Base-by-base conservation (phyloP, 2,329 filamentous ascomycete species). In the Phoma sp. region DNA sequence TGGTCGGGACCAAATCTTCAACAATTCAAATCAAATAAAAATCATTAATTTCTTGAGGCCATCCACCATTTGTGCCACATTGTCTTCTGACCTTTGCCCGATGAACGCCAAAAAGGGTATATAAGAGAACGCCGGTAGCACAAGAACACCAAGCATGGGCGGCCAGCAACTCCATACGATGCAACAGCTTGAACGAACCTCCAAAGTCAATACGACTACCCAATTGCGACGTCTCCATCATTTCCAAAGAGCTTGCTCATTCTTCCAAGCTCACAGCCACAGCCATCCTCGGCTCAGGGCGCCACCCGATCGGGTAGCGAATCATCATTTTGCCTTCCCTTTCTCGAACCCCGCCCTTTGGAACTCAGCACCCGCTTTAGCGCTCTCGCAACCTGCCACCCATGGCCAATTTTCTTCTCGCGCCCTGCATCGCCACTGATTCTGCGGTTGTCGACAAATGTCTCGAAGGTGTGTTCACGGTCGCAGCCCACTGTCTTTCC, bases 401-500 rank as follows among this genome's bases (percentile, higher is more conserved):
- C 43, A 37, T 56, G 53, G 7, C 53, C 53, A 17, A 56, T 48
- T 12, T 51, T 51, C 32, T 56, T 56, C 7, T 33, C 32, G 3
- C 32, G 38, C 7, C 50, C 50, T 2, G 42, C 50, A n/a, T 57
- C 46, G 40, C 37, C 38, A 38, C 53, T 52, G 23, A 59, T 36
- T 12, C 34, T 37, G 29, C 38, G 46, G 38, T 47, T 32, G 20
- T 40, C 43, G 26, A 62, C 36, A 28, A 62, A 60, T 3, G 59
- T 32, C 15, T 60, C 59, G 42, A 62, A 62, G 5, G 57, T 60
- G 18, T 48, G 54, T 18, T 11, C 20, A 40, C 56, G 59, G 20
- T 62, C 43, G 53, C 59, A 62, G 18, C 37, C 42, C 14, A 42
- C 25, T 7, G 59, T 62, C 43, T 60, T 60, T 20, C 59, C 59